Conservation (phyloP, 495 filamentous ascomycete species). For the Penicillium robsamsonii region DNA sequence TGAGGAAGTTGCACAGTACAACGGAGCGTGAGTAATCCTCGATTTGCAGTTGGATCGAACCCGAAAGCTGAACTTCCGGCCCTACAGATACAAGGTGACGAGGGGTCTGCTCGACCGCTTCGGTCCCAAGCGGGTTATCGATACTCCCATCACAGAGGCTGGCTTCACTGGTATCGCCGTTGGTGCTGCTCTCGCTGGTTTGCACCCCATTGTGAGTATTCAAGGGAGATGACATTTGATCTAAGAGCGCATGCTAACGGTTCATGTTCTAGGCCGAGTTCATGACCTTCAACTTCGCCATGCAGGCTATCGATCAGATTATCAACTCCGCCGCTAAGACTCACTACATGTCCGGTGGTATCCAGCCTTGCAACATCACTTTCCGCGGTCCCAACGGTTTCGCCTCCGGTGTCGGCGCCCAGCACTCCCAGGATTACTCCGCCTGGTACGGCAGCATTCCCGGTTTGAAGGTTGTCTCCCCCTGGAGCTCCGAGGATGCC, state of each 20-base stretch:
- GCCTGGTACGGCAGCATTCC: conserved; percentile 99
- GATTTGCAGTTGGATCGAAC: conserved; percentile 1
- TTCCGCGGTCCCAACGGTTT: conserved; percentile 99
- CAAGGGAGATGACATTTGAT: neutral
- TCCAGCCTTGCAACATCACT: conserved; percentile 98
- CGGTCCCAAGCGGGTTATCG: conserved; percentile 95
- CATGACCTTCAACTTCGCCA: conserved; percentile 99
- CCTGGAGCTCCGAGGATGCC: conserved; percentile 95
- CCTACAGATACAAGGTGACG: conserved; percentile 87
- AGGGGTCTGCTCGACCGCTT: conserved; percentile 96
- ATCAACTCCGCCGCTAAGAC: conserved; percentile 99
- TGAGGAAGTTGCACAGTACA: conserved; percentile 99
- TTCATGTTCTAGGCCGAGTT: conserved; percentile 77
- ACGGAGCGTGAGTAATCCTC: conserved; percentile 70
- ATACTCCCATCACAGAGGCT: conserved; percentile 96
- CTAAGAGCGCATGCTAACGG: neutral
- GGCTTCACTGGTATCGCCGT: conserved; percentile 92
- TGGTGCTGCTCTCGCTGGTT: conserved; percentile 88
- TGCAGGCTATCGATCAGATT: conserved; percentile 99
- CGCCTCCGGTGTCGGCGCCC: conserved; percentile 89
- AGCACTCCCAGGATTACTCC: conserved; percentile 98
- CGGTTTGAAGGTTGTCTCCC: conserved; percentile 91
- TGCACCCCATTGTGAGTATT: conserved; percentile 83
- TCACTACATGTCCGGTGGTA: conserved; percentile 99
- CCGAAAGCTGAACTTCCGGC: conserved; percentile 3